Evolutionary conservation across 1,139 yeast genomes (phyloP).

Genomic region (Nakaseomyces delphensis): DNA sequence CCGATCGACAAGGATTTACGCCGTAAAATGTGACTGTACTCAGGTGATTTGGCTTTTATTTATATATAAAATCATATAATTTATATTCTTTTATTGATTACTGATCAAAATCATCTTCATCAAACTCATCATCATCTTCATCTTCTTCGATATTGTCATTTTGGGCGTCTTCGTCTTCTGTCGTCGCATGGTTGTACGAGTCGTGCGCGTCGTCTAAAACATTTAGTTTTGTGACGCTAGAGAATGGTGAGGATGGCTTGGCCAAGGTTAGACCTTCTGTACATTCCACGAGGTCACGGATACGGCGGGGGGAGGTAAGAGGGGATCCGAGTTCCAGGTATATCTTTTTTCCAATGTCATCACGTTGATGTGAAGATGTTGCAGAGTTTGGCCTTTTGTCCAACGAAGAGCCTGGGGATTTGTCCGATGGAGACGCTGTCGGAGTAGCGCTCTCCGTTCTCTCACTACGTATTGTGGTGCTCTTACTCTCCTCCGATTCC

Average conservation of each 20-base stretch:
- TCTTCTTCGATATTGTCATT: conserved; percentile 15
- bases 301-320: conserved; percentile 24
- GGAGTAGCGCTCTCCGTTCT: neutral
- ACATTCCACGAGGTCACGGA: conserved; percentile 6
- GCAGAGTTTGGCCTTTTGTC: neutral
- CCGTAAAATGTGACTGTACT: neutral
- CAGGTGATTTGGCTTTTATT: neutral
- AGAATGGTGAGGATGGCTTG: conserved; percentile 15
- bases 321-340: conserved; percentile 31
- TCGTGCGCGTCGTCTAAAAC: conserved; percentile 20
- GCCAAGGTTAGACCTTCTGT: conserved; percentile 12
- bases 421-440: neutral
- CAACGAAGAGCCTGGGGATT: neutral
- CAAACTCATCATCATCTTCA: conserved; percentile 19
- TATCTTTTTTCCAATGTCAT: conserved; percentile 24
- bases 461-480: neutral
- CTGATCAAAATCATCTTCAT: conserved; percentile 14
- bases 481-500: conserved; percentile 2
- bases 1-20: neutral
- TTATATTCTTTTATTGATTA: neutral
- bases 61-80: no score
- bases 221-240: conserved; percentile 20
- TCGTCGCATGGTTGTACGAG: conserved; percentile 28
- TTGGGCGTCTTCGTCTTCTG: conserved; percentile 13
- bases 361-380: neutral